Base-by-base conservation (phyloP, 495 filamentous ascomycete genomes). In the Neurospora sp. region DNA sequence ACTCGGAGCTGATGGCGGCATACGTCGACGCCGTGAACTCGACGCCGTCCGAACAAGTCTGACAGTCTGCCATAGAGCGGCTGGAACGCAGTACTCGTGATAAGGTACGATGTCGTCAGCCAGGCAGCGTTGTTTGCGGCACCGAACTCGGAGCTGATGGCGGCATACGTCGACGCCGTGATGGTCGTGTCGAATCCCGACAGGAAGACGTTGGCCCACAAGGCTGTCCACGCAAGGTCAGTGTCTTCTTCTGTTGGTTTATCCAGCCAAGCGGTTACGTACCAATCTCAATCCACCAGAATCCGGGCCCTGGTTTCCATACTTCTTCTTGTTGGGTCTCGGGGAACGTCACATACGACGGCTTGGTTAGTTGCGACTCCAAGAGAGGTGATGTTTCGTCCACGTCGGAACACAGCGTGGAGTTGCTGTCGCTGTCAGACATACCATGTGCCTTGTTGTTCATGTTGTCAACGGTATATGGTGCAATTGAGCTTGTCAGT, bases 71-170 rank as follows among this genome's bases (percentile, higher is more conserved):
- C 82, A 40, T 83, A 84, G 31, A 84, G 70, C 20, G 82, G 82
- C 70, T 86, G 85, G 74, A 91, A 92, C 71, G 90, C 88, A 4
- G 90, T 91, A 76, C 91, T 92, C 1, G 90, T 90, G 72, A 94
- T 90, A 20, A 93, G 80, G 37, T 90, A 90, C 4, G 90, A 92
- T 3, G 90, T 94, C 8, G 90, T 92, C 2, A 91, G 87, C 91
- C 91, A 94, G 12, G 81, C 84, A 3, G 85, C 82, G 5, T 84
- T 86, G 74, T 86, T 85, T 9, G 84, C 83, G 4, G 84, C 85
- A 70, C 80, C 78, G 70, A 88, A 87, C 69, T 86, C 84, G 38
- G 85, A 87, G 73, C 87, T 87, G 75, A 91, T 91, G 22, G 89
- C 82, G 17, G 89, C 88, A 69, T 91, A 90, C 1, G 89, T 90